phyloP scores from a whole-genome alignment of 176 grass and related monocot species.

The Triticum turgidum region DNA sequence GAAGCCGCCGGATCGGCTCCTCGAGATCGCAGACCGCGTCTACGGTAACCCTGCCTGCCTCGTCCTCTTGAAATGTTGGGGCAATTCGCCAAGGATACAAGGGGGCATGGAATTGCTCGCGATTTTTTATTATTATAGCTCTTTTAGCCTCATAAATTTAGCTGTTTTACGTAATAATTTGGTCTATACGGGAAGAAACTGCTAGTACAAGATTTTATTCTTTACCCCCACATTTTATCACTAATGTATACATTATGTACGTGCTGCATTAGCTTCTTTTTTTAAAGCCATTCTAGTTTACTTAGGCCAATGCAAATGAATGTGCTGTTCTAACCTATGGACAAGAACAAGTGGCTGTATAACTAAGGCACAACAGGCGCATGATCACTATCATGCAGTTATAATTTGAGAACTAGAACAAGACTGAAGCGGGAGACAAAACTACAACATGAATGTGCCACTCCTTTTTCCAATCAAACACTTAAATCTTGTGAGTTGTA shows the following conservation, averaged over 20 bases:
- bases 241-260: neutral
- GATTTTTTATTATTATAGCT: neutral
- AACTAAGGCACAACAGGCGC: neutral
- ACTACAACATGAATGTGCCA: neutral
- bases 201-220: neutral
- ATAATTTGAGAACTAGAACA: neutral
- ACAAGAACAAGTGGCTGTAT: neutral
- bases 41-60: conserved; percentile 54
- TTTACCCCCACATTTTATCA: neutral
- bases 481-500: neutral
- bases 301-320: neutral
- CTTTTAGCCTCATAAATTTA: neutral
- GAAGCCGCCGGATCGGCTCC: conserved; percentile 94
- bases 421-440: neutral
- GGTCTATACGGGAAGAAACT: neutral
- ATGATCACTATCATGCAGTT: neutral
- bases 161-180: neutral
- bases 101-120: neutral
- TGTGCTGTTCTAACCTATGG: neutral
- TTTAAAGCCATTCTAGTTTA: neutral
- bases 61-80: neutral
- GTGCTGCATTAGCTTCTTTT: neutral
- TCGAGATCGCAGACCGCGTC: conserved; percentile 91
- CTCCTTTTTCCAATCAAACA: neutral
- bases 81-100: neutral